These are phyloP conservation scores for Chenopodium quinoa DNA, from an alignment of 148 eudicot species.

Conservation along the genomic window DNA sequence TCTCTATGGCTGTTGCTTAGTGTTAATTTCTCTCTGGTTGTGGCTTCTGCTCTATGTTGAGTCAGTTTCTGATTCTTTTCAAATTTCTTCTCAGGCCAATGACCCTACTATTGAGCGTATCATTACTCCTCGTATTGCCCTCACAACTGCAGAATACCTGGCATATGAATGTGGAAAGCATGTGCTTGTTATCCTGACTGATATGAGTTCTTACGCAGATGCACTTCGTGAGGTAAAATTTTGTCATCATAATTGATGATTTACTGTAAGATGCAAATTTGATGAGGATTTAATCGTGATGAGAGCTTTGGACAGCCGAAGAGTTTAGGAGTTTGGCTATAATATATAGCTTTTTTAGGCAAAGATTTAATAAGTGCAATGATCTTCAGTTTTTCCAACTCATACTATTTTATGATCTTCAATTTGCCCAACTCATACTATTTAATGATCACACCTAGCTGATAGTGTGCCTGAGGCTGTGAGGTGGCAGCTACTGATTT, in stretches of 20 bases:
- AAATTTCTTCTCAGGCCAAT: conserved; percentile 63
- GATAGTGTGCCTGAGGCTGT: neutral
- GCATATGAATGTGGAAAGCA: conserved; percentile 99
- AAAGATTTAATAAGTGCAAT: neutral
- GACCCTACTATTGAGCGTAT: conserved; percentile 99
- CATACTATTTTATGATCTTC: neutral
- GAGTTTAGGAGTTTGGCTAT: neutral
- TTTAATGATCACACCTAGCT: neutral
- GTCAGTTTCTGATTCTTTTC: neutral
- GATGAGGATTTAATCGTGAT: too few relatives aligned
- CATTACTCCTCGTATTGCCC: conserved; percentile 97
- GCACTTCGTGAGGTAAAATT: conserved; percentile 96
- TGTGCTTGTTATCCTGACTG: conserved; percentile 96
- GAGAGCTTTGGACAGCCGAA: neutral
- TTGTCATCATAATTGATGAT: neutral
- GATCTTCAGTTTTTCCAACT: neutral
- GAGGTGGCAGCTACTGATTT: neutral
- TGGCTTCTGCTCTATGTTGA: neutral
- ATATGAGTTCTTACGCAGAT: conserved; percentile 99
- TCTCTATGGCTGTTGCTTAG: conserved; percentile 3
- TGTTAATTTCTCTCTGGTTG: neutral
- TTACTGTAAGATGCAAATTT: neutral
- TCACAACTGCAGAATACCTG: conserved; percentile 95
- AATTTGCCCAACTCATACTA: too few relatives aligned
- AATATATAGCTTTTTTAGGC: neutral